Conservation (phyloP, 495 filamentous ascomycete genomes). For the Penicillium pulvis region DNA sequence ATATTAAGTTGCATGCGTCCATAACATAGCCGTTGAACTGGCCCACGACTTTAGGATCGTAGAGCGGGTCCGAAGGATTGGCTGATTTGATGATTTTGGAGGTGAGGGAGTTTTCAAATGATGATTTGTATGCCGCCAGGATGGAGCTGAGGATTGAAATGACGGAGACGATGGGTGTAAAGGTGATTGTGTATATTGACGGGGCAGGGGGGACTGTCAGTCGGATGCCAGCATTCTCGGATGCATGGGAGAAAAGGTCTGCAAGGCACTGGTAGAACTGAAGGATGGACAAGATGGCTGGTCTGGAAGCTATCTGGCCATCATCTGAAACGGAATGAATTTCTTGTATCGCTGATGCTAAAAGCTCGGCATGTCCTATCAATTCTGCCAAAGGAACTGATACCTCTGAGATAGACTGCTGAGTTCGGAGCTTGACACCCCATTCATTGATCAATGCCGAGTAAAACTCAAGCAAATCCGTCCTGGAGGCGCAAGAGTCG, state of each 20-base stretch:
- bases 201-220: conserved; percentile 68
- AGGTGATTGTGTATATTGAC: conserved; percentile 70
- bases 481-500: conserved; percentile 49
- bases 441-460: conserved; percentile 69
- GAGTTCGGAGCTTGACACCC: conserved; percentile 49
- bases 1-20: conserved; percentile 86
- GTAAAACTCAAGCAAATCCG: conserved; percentile 68
- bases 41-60: conserved; percentile 56
- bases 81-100: conserved; percentile 34
- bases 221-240: conserved; percentile 51
- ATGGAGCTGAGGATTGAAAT: conserved; percentile 74
- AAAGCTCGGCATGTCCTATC: conserved; percentile 59
- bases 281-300: conserved; percentile 50
- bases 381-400: conserved; percentile 48
- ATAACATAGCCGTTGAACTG: conserved; percentile 86
- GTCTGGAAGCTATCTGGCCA: conserved; percentile 18
- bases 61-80: conserved; percentile 41
- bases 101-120: conserved; percentile 68
- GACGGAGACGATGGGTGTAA: conserved; percentile 59
- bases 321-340: conserved; percentile 32
- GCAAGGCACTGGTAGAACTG: conserved; percentile 68
- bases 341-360: conserved; percentile 65
- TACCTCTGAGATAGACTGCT: conserved; percentile 30
- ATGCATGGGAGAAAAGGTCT: conserved; percentile 55
- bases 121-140: conserved; percentile 66